phyloP scores from a whole-genome alignment of 345 rosid species.

The Kernera saxatilis region DNA sequence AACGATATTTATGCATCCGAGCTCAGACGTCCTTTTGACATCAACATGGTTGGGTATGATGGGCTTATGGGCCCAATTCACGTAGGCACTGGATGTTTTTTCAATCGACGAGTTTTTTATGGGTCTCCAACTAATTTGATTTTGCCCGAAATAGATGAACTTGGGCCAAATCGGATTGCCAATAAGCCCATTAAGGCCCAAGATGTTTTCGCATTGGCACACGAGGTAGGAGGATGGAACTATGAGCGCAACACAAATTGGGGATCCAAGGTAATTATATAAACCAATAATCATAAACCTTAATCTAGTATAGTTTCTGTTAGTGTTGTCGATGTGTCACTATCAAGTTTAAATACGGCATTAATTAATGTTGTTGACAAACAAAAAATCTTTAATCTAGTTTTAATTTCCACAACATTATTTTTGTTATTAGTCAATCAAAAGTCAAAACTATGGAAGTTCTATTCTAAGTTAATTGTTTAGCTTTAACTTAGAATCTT shows the following conservation, averaged over 20 bases:
- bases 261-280: constrained; percentile 50
- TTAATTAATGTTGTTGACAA: too few relatives aligned
- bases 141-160: constrained; percentile 35
- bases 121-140: constrained; percentile 36
- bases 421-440: too few relatives aligned
- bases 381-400: too few relatives aligned
- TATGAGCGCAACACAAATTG: constrained; percentile 52
- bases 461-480: too few relatives aligned
- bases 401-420: too few relatives aligned
- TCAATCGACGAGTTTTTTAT: constrained; percentile 48
- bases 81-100: constrained; percentile 62
- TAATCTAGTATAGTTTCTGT: not conserved
- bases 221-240: constrained; percentile 44
- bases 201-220: constrained; percentile 36
- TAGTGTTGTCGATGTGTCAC: too few relatives aligned
- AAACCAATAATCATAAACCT: not conserved
- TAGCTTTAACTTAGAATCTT: too few relatives aligned
- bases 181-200: constrained; percentile 28
- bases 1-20: constrained; percentile 52
- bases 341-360: too few relatives aligned
- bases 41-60: constrained; percentile 46
- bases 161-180: constrained; percentile 21
- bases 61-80: constrained; percentile 44
- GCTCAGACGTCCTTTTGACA: constrained; percentile 30
- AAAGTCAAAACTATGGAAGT: too few relatives aligned